A percentile compares a stretch with the other conserved stretches of the same genome.
Evolutionary conservation across 2,329 filamentous ascomycete genomes (phyloP).

Genomic region (Cordyceps tenuipes): DNA sequence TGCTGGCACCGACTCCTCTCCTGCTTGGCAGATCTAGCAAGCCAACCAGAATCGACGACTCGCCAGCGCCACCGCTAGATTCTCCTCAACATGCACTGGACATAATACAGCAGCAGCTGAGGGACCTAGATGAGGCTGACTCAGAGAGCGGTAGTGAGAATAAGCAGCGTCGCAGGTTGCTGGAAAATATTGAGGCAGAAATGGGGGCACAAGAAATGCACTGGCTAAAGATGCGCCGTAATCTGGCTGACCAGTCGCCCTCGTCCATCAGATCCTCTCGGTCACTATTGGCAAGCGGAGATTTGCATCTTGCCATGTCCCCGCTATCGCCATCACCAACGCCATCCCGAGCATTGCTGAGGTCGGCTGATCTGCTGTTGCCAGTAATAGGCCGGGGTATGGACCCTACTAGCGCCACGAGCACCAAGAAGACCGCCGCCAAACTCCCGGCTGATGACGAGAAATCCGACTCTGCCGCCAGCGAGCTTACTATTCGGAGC

Average conservation of each 20-base stretch:
- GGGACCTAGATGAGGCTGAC: constrained; percentile 36
- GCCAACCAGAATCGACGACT: constrained; percentile 35
- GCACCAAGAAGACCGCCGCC: not conserved
- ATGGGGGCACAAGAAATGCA: constrained; percentile 52
- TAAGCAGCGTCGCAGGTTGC: constrained; percentile 37
- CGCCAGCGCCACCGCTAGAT: constrained; percentile 45
- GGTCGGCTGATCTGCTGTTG: constrained; percentile 5
- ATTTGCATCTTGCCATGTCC: constrained; percentile 6
- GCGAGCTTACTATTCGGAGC: constrained; percentile 5
- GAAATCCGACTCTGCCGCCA: constrained; percentile 1
- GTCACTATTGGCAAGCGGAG: constrained; percentile 5
- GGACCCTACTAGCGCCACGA: constrained; percentile 4
- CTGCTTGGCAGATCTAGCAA: constrained; percentile 36
- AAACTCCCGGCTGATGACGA: not conserved
- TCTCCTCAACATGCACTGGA: constrained; percentile 41
- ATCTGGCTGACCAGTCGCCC: constrained; percentile 40
- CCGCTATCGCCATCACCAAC: not conserved
- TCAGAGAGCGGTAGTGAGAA: constrained; percentile 29
- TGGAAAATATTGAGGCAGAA: constrained; percentile 53
- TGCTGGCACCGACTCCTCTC: constrained; percentile 49
- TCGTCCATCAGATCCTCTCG: constrained; percentile 7
- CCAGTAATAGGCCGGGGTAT: not conserved
- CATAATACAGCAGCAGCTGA: constrained; percentile 44
- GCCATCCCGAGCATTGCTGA: not conserved
- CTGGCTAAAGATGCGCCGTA: constrained; percentile 50